Evolutionary conservation across 331 rosid genomes (phyloP).

Genomic region (Prunus yedoensis): DNA sequence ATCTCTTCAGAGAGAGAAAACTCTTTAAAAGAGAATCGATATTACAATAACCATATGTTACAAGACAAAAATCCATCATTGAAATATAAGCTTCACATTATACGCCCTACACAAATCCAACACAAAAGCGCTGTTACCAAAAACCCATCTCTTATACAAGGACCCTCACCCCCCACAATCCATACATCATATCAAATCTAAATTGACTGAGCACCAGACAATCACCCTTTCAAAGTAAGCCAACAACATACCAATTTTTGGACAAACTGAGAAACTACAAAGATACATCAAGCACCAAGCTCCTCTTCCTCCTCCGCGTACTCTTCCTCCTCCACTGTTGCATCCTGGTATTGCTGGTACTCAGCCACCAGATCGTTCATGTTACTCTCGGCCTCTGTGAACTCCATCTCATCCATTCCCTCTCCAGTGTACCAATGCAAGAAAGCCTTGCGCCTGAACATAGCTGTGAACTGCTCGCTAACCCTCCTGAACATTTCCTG

Average conservation of each 20-base stretch:
- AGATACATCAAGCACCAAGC: slow-evolving; percentile 35
- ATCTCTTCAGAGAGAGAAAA: neutral
- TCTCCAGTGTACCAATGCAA: slow-evolving; percentile 87
- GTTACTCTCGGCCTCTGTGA: slow-evolving; percentile 85
- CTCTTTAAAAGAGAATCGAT: neutral
- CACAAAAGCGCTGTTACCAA: slow-evolving; percentile 30
- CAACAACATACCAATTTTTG: slow-evolving; percentile 27
- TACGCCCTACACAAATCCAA: slow-evolving; percentile 31
- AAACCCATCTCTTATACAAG: slow-evolving; percentile 40
- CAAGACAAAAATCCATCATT: neutral
- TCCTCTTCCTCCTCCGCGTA: slow-evolving; percentile 58
- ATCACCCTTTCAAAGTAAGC: slow-evolving; percentile 29
- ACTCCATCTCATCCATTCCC: slow-evolving; percentile 94
- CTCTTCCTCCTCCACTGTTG: slow-evolving; percentile 47
- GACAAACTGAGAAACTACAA: slow-evolving; percentile 16
- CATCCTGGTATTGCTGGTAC: slow-evolving; percentile 88
- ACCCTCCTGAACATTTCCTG: slow-evolving; percentile 92
- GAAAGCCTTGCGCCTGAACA: slow-evolving; percentile 90
- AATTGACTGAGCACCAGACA: slow-evolving; percentile 35
- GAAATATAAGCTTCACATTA: slow-evolving; percentile 2
- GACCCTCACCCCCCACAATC: slow-evolving; percentile 27
- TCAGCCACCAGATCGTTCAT: slow-evolving; percentile 84
- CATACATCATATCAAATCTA: slow-evolving; percentile 38
- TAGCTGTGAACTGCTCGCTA: slow-evolving; percentile 82
- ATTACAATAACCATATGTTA: neutral